Evolutionary conservation across 2,329 filamentous ascomycete genomes (phyloP), one percentile per base, ranked within the genome.

Genomic region (Coniochaeta ligniaria): DNA sequence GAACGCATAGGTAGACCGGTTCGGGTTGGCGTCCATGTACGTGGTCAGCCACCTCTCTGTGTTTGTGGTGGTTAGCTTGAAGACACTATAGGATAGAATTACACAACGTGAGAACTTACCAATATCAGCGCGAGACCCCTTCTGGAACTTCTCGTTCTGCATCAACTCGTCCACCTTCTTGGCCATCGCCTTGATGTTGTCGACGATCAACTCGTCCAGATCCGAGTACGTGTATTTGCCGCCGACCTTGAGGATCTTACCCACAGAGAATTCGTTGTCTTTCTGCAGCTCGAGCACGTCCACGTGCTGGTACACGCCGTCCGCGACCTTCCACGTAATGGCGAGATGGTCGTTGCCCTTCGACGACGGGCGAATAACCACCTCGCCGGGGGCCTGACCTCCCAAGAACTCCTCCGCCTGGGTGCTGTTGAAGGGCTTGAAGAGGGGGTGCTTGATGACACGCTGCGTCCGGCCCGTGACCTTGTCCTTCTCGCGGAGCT

Each of bases 91-190:
- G 43, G n/a, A 47, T 24, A 47, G 6, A 47, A 12, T 7, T 11
- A 47, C 4, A 47, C 20, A 35, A 57, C 8, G 54, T 24, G 20
- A 33, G 60, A 54, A 80, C 90, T 80, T 87, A 96, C 94, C 93
- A 64, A 92, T 90, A 69, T 95, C 90, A 63, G 86, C 81, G 70
- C 88, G 88, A 63, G 86, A 93, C 62, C 89, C 87, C 64, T 85
- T 85, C 76, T 96, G 92, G 80, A 90, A 99, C 75, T 96, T 96
- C 72, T 98, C 94, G 73, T 97, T 89, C 66, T 89, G 85, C 82
- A 92, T 95, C 80, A 99, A 88, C 79, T 99, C 94, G 66, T 96
- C 92, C 58, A 98, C 94, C 81, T 99, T 99, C 75, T 89, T 91
- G 20, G 92, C 90, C 95, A 98, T 99, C 59, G 93, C 91, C 78